These are phyloP conservation scores for Macrophomina tecta DNA, from an alignment of 2,329 filamentous ascomycete genomes.

Conservation along the genomic window DNA sequence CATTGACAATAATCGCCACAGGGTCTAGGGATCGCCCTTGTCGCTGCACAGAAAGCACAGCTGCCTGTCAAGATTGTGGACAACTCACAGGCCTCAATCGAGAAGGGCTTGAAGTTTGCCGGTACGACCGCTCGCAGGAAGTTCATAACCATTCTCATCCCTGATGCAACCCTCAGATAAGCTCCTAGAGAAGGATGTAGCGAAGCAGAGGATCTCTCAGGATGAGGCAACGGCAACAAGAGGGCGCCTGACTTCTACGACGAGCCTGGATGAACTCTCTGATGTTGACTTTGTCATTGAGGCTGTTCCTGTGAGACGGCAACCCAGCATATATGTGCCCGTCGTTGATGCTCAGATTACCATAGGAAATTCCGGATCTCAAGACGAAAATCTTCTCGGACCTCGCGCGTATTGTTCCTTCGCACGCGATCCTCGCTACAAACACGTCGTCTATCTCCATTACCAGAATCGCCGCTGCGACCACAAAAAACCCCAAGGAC, in stretches of 20 bases:
- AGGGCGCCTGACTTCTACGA: conserved; percentile 71
- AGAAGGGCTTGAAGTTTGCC: conserved; percentile 89
- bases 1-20: conserved; percentile 50
- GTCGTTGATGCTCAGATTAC: not conserved
- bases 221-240: conserved; percentile 77
- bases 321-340: not conserved
- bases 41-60: conserved; percentile 82
- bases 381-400: conserved; percentile 87
- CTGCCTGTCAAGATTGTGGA: conserved; percentile 89
- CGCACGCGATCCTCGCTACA: conserved; percentile 89
- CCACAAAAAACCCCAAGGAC: conserved; percentile 77
- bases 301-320: conserved; percentile 72
- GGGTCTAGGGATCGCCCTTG: conserved; percentile 94
- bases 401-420: conserved; percentile 79
- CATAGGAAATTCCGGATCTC: conserved; percentile 76
- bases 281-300: conserved; percentile 97
- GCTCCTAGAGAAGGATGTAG: conserved; percentile 88
- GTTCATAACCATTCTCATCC: not conserved
- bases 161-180: conserved; percentile 67
- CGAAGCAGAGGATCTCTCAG: conserved; percentile 83
- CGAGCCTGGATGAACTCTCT: conserved; percentile 76
- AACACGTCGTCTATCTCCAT: conserved; percentile 99
- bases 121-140: conserved; percentile 56
- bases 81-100: conserved; percentile 79
- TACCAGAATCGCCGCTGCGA: conserved; percentile 90